These are phyloP conservation scores for Canna indica DNA, from an alignment of 176 grass and related monocot species.

Conservation along the genomic window DNA sequence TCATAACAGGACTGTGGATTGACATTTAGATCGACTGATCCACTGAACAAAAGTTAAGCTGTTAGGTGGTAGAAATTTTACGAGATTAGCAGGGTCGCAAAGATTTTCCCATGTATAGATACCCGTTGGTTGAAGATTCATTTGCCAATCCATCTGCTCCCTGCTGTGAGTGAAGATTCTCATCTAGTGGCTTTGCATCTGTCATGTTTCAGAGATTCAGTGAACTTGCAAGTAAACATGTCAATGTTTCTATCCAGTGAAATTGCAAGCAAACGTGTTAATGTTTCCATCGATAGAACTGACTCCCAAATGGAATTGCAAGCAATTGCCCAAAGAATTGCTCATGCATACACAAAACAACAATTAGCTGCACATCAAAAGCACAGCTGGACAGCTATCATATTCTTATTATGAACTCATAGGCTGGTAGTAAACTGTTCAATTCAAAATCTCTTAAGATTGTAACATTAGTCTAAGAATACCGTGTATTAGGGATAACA, in stretches of 20 bases:
- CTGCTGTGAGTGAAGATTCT: background rate
- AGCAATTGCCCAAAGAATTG: too few species aligned
- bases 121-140: constrained; percentile 38
- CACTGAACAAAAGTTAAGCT: constrained; percentile 30
- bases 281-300: too few species aligned
- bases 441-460: too few species aligned
- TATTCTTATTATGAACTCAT: background rate
- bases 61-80: background rate
- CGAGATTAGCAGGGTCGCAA: background rate
- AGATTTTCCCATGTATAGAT: constrained; percentile 15
- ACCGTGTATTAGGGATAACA: too few species aligned
- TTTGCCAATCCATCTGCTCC: constrained; percentile 29
- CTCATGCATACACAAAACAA: background rate
- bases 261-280: too few species aligned
- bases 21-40: constrained; percentile 30
- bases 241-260: too few species aligned
- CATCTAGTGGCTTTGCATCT: constrained; percentile 21
- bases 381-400: background rate
- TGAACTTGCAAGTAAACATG: background rate
- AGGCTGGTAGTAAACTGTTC: background rate
- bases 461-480: too few species aligned
- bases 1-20: constrained; percentile 45
- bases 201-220: constrained; percentile 15
- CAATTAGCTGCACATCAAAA: background rate
- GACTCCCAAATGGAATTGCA: too few species aligned